Conservation (phyloP, 192 early-diverging fungal species). For the Funneliformis geosporum region DNA sequence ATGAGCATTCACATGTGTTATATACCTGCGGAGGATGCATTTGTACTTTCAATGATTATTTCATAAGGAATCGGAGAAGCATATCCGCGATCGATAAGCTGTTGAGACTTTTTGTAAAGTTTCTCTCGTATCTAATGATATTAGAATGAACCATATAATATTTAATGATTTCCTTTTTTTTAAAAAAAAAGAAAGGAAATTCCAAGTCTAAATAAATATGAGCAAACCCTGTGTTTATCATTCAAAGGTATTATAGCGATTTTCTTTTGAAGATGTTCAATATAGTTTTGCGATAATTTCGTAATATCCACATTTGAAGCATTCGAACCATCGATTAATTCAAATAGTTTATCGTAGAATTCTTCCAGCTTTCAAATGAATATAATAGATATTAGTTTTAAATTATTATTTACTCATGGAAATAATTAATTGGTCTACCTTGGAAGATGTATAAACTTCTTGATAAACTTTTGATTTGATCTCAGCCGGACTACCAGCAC, state of each 20-base stretch:
- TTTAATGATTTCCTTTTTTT: too few relatives aligned
- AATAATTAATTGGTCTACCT: slow-evolving; percentile 34
- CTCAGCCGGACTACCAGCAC: slow-evolving; percentile 60
- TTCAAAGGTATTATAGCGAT: slow-evolving; percentile 27
- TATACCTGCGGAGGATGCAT: slow-evolving; percentile 42
- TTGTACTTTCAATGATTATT: slow-evolving; percentile 48
- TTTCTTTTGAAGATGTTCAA: slow-evolving; percentile 44
- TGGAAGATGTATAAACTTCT: slow-evolving; percentile 66
- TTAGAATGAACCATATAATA: too few relatives aligned
- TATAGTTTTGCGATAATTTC: background rate
- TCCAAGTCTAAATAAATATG: background rate
- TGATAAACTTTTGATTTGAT: slow-evolving; percentile 62
- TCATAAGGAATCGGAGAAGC: slow-evolving; percentile 47
- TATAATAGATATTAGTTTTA: background rate
- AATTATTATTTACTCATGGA: background rate
- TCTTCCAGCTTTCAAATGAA: slow-evolving; percentile 35
- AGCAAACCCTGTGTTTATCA: slow-evolving; percentile 26
- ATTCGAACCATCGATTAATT: slow-evolving; percentile 26
- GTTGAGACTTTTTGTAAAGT: slow-evolving; percentile 36
- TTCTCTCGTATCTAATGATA: slow-evolving; percentile 41
- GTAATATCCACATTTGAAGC: slow-evolving; percentile 33
- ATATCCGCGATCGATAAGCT: slow-evolving; percentile 34
- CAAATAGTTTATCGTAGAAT: slow-evolving; percentile 42
- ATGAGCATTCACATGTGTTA: background rate
- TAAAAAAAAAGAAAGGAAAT: background rate